Evolutionary conservation across 177 flowering plant species (phyloP), one percentile per base, ranked within the genome.

Genomic region (Telopea speciosissima): DNA sequence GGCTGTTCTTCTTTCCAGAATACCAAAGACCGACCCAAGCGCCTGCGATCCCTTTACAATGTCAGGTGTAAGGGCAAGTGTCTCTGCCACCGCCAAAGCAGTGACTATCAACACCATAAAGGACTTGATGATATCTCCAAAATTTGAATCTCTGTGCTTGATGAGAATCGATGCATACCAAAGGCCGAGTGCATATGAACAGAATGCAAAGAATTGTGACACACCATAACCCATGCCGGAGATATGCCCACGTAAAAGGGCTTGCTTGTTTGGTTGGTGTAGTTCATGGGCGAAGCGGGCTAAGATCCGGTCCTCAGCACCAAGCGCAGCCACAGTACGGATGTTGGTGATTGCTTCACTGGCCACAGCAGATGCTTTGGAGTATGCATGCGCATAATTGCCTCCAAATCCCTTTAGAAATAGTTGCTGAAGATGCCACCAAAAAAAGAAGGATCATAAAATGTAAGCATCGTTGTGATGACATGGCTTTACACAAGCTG

Each of bases 361-460:
- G 17, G 94, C 97, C 68, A 92, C 66, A 33, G 83, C 31, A 21
- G 85, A 83, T n/a, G 93, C 89, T 68, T 78, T 78, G 22, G 85
- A 72, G 71, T 88, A 88, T 19, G 89, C 81, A 8, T 28, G 66
- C n/a, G 61, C 64, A 68, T 85, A 86, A 70, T 92, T 81, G 69
- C 96, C 96, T 68, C 92, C 90, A 72, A 89, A 89, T 16, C 96
- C 93, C 76, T 81, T 88, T 3, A 89, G 86, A 74, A 87, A 92
- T 21, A 84, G 76, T 87, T 85, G 89, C 92, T 88, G 89, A 79
- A 82, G 19, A 72, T 31, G 40, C 40, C 40, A 36, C 40, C 40
- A 5, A 6, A 36, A 36, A 36, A 36, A 62, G 26, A 64, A 61
- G 52, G n/a, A 49, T 49, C 19, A 49, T 49, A 49, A 49, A 49